Conservation (phyloP, 2,329 filamentous ascomycete species). For the Phyllosticta citriasiana region DNA sequence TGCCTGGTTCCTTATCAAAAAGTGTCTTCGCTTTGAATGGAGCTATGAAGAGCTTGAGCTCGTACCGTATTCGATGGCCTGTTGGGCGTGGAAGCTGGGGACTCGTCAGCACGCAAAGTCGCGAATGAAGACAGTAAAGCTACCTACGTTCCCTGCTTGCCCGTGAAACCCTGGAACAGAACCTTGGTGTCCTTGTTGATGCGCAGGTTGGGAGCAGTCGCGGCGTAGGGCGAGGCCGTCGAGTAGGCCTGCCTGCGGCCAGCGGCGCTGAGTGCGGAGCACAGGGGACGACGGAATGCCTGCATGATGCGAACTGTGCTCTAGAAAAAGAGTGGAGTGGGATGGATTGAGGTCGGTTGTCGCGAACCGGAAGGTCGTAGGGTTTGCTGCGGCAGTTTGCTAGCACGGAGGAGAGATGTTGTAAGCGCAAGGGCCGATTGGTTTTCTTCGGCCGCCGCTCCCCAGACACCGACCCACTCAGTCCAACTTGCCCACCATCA, state of each 20-base stretch:
- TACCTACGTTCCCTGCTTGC: conserved; percentile 74
- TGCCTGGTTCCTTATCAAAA: conserved; percentile 48
- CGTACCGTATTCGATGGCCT: conserved; percentile 96
- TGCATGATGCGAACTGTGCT: conserved; percentile 56
- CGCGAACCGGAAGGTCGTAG: not conserved
- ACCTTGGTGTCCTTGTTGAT: conserved; percentile 92
- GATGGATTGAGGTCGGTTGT: conserved; percentile 2
- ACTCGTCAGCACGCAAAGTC: conserved; percentile 13
- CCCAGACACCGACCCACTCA: conserved; percentile 1
- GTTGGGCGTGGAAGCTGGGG: conserved; percentile 84
- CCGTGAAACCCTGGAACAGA: conserved; percentile 93
- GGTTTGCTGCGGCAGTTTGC: conserved; percentile 3
- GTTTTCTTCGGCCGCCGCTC: conserved; percentile 8
- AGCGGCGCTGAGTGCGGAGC: conserved; percentile 57
- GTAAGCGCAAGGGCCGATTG: conserved; percentile 9
- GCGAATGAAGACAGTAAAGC: not conserved
- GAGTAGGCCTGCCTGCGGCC: conserved; percentile 67
- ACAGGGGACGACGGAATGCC: conserved; percentile 65
- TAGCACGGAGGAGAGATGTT: conserved; percentile 8
- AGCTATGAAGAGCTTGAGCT: conserved; percentile 1
- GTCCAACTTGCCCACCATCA: not conserved
- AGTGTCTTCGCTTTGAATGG: not conserved
- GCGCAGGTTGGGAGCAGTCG: conserved; percentile 60
- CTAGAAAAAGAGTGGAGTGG: conserved; percentile 7
- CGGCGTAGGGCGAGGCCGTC: conserved; percentile 49